Percentiles rank a stretch among this genome's conserved stretches.
Conservation (phyloP, 2,329 filamentous ascomycete genomes). For the Blumeriella jaapii region DNA sequence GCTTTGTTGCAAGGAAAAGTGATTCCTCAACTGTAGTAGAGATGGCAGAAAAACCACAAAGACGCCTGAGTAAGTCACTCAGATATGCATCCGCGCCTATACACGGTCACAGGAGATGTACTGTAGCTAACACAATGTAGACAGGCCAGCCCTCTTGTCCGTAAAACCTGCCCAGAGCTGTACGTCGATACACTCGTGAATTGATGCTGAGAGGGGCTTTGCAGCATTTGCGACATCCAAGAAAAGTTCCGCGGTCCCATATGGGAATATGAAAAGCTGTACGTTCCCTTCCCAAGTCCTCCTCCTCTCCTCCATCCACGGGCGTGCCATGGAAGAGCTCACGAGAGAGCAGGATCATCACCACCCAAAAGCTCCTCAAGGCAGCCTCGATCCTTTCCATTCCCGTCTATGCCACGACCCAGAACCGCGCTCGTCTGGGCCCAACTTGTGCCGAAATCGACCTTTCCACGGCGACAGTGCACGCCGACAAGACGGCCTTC, state of each 20-base stretch:
- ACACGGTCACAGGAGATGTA: too few species aligned
- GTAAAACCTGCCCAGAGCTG: constrained; percentile 1
- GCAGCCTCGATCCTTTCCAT: constrained; percentile 56
- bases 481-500: constrained; percentile 81
- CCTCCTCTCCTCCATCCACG: constrained; percentile 3
- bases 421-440: constrained; percentile 69
- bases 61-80: constrained; percentile 12
- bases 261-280: constrained; percentile 76
- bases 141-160: constrained; percentile 19
- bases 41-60: constrained; percentile 12
- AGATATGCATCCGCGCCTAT: too few species aligned
- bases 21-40: too few species aligned
- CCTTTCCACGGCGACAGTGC: constrained; percentile 37
- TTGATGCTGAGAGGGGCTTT: background rate
- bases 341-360: constrained; percentile 41
- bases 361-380: constrained; percentile 56
- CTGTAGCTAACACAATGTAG: constrained; percentile 7
- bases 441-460: constrained; percentile 64
- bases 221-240: constrained; percentile 85
- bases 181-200: background rate
- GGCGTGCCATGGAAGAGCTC: constrained; percentile 1
- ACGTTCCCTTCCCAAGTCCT: constrained; percentile 21
- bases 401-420: constrained; percentile 78
- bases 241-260: constrained; percentile 83
- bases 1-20: too few species aligned